Conservation (phyloP, 2,329 filamentous ascomycete species). For the Tolypocladium tundrense region DNA sequence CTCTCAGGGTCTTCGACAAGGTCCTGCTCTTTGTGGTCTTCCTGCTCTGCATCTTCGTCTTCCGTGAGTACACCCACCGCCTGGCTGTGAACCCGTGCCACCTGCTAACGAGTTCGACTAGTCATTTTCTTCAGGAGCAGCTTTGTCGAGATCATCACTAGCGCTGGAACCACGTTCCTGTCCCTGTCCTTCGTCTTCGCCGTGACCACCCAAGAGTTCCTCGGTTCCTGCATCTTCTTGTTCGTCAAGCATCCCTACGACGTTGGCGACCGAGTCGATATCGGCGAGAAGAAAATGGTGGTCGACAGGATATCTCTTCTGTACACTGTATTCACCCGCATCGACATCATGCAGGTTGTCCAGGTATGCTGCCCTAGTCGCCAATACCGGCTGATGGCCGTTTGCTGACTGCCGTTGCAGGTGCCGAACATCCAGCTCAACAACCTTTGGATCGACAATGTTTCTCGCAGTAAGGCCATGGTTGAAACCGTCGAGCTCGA, state of each 20-base stretch:
- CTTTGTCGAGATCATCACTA: slow-evolving; percentile 77
- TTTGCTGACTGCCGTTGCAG: slow-evolving; percentile 23
- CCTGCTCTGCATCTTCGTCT: slow-evolving; percentile 73
- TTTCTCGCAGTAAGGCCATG: slow-evolving; percentile 86
- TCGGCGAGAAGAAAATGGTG: slow-evolving; percentile 57
- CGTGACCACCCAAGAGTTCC: slow-evolving; percentile 81
- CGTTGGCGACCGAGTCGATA: slow-evolving; percentile 87
- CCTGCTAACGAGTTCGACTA: slow-evolving; percentile 14
- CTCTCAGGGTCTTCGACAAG: slow-evolving; percentile 81
- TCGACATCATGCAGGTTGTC: slow-evolving; percentile 68
- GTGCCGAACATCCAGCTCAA: slow-evolving; percentile 90
- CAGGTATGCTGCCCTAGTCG: slow-evolving; percentile 25
- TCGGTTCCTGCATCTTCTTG: slow-evolving; percentile 97
- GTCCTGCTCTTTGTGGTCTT: slow-evolving; percentile 74
- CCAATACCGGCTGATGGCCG: not conserved
- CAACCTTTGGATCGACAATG: slow-evolving; percentile 89
- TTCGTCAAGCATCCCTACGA: slow-evolving; percentile 99
- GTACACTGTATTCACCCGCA: slow-evolving; percentile 82
- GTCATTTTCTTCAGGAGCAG: slow-evolving; percentile 81
- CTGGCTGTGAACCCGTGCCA: not conserved
- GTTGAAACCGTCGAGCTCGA: slow-evolving; percentile 71
- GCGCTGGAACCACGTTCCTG: slow-evolving; percentile 81
- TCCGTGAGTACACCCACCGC: slow-evolving; percentile 41
- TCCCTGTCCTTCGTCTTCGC: slow-evolving; percentile 97
- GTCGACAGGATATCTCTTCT: slow-evolving; percentile 93